A percentile compares a stretch with the other conserved stretches of the same genome.
These are phyloP conservation scores for Trebouxiophyceae sp. DNA, from an alignment of 163 green algal genomes.

Conservation along the genomic window DNA sequence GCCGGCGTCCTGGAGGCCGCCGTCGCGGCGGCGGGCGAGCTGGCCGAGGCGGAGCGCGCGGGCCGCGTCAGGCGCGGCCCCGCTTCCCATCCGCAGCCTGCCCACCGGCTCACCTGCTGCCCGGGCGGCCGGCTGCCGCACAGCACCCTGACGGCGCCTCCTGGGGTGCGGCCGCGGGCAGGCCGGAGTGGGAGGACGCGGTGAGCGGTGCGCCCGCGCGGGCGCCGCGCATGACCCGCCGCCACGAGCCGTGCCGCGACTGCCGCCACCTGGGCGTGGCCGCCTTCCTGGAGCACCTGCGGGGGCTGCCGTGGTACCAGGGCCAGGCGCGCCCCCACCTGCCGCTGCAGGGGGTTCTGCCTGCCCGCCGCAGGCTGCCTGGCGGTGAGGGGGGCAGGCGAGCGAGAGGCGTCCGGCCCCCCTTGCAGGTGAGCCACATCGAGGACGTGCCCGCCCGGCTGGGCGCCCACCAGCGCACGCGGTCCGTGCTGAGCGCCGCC, in stretches of 20 bases:
- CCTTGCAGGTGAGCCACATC: constrained; percentile 45
- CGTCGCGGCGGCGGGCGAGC: not conserved
- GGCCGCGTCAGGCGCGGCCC: too few relatives aligned
- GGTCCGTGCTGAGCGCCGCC: constrained; percentile 18
- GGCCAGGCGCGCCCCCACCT: constrained; percentile 39
- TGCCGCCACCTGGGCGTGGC: constrained; percentile 25
- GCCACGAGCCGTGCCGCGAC: constrained; percentile 36
- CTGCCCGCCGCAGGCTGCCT: too few relatives aligned
- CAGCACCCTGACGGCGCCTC: too few relatives aligned
- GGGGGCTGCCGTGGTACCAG: constrained; percentile 56
- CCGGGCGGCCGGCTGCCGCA: not conserved
- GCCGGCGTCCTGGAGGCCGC: not conserved
- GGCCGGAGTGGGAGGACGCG: not conserved
- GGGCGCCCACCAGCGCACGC: constrained; percentile 17
- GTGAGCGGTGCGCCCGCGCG: not conserved
- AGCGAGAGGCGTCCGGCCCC: too few relatives aligned
- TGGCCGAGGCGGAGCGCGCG: too few relatives aligned
- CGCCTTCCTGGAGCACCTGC: constrained; percentile 60
- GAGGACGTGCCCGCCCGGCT: constrained; percentile 40
- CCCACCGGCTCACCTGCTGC: not conserved
- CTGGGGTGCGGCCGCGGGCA: constrained; percentile 2
- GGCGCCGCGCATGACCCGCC: constrained; percentile 26
- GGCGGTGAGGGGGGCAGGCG: too few relatives aligned
- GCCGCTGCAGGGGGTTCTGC: too few relatives aligned
- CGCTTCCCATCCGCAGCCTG: too few relatives aligned